These are phyloP conservation scores for Cyphellophora attinorum DNA, from an alignment of 2,329 filamentous ascomycete genomes.

Conservation along the genomic window DNA sequence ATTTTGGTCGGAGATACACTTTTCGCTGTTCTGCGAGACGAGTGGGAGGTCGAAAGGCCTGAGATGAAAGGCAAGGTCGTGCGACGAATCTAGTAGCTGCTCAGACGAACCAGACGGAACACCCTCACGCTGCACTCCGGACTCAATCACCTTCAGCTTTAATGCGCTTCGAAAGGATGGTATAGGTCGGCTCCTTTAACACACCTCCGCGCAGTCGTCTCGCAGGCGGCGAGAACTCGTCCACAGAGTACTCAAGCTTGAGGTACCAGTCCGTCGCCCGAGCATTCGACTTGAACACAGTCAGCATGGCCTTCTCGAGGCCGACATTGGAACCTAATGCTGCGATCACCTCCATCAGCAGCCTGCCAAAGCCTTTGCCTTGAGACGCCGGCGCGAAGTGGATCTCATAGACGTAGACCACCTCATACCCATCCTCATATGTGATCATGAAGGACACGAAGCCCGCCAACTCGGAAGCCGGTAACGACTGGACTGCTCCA, in stretches of 20 bases:
- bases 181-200: slow-evolving; percentile 39
- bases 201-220: slow-evolving; percentile 39
- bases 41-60: slow-evolving; percentile 86
- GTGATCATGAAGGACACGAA: slow-evolving; percentile 49
- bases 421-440: slow-evolving; percentile 45
- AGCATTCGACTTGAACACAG: slow-evolving; percentile 45
- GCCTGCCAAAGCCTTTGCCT: slow-evolving; percentile 41
- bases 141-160: slow-evolving; percentile 6
- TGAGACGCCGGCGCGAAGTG: slow-evolving; percentile 39
- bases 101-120: too few relatives aligned
- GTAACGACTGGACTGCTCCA: neutral
- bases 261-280: slow-evolving; percentile 41
- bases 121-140: slow-evolving; percentile 8
- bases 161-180: slow-evolving; percentile 42
- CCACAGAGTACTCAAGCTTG: slow-evolving; percentile 39
- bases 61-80: slow-evolving; percentile 85
- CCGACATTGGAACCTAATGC: slow-evolving; percentile 35
- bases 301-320: slow-evolving; percentile 50
- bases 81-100: slow-evolving; percentile 69
- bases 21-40: slow-evolving; percentile 81
- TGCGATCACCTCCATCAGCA: slow-evolving; percentile 41
- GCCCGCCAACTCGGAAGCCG: slow-evolving; percentile 20
- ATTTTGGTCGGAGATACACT: slow-evolving; percentile 78
- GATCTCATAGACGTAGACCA: slow-evolving; percentile 57
- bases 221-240: slow-evolving; percentile 43